phyloP scores from a whole-genome alignment of 176 grass and related monocot species.

The Carex cristatella region DNA sequence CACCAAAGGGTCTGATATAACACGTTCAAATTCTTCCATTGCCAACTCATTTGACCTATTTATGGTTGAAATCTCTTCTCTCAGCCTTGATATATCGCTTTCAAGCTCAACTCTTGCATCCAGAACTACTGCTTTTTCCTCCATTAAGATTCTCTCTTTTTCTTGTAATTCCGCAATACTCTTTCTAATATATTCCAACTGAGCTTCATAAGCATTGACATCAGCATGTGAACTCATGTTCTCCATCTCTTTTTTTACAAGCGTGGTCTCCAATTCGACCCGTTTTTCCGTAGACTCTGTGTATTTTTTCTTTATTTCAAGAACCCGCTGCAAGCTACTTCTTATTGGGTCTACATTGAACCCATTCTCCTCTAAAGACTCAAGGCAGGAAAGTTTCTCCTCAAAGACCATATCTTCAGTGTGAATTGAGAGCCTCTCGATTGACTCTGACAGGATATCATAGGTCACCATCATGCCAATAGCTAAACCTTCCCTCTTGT shows the following conservation, averaged over 20 bases:
- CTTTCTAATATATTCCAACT: background rate
- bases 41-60: background rate
- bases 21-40: background rate
- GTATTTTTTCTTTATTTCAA: constrained; percentile 18
- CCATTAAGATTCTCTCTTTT: background rate
- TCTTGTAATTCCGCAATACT: background rate
- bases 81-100: background rate
- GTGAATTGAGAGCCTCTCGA: constrained; percentile 28
- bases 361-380: constrained; percentile 37
- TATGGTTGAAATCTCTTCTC: background rate
- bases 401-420: constrained; percentile 20
- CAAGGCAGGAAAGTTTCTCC: constrained; percentile 32
- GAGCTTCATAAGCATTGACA: background rate
- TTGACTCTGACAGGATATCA: constrained; percentile 35
- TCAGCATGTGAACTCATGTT: background rate
- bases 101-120: background rate
- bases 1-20: background rate
- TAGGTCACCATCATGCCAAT: constrained; percentile 44
- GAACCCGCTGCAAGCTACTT: constrained; percentile 22
- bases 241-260: background rate
- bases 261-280: background rate
- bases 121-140: background rate
- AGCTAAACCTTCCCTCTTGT: constrained; percentile 36
- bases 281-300: background rate
- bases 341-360: constrained; percentile 36